These are phyloP conservation scores for Elsinoe necatrix DNA, from an alignment of 2,329 filamentous ascomycete genomes.

Conservation along the genomic window DNA sequence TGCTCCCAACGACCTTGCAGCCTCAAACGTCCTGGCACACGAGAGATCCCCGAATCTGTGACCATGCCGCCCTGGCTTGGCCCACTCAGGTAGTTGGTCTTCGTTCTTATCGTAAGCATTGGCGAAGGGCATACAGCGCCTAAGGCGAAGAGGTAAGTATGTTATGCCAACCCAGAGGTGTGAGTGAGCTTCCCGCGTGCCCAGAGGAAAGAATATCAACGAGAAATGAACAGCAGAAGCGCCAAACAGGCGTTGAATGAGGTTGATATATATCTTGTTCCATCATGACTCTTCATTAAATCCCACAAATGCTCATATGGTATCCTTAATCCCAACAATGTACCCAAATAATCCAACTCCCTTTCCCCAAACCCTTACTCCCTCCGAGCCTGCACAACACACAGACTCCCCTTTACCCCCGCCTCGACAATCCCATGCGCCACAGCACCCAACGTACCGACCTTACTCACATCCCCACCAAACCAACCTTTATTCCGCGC, in stretches of 20 bases:
- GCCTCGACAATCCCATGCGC: slow-evolving; percentile 52
- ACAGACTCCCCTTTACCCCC: slow-evolving; percentile 56
- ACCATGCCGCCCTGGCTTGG: not conserved
- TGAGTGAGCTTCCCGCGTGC: no score
- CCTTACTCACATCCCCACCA: slow-evolving; percentile 29
- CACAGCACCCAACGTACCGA: slow-evolving; percentile 50
- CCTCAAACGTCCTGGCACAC: not conserved
- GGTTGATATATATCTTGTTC: not conserved
- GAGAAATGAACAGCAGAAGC: no score
- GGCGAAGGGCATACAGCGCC: not conserved
- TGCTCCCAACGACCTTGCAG: not conserved
- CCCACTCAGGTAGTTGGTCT: no score
- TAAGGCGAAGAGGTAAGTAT: no score
- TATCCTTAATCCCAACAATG: not conserved
- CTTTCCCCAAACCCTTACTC: not conserved
- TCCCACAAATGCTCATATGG: not conserved
- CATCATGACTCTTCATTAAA: not conserved
- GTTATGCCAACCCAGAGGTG: no score
- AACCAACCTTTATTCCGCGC: slow-evolving; percentile 44
- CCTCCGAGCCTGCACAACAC: slow-evolving; percentile 57
- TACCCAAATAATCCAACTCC: not conserved
- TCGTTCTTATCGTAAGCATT: no score
- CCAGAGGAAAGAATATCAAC: no score
- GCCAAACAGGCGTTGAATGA: no score
- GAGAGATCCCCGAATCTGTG: no score